phyloP scores from a whole-genome alignment of 139 green algal species.

The Pleodorina starrii region DNA sequence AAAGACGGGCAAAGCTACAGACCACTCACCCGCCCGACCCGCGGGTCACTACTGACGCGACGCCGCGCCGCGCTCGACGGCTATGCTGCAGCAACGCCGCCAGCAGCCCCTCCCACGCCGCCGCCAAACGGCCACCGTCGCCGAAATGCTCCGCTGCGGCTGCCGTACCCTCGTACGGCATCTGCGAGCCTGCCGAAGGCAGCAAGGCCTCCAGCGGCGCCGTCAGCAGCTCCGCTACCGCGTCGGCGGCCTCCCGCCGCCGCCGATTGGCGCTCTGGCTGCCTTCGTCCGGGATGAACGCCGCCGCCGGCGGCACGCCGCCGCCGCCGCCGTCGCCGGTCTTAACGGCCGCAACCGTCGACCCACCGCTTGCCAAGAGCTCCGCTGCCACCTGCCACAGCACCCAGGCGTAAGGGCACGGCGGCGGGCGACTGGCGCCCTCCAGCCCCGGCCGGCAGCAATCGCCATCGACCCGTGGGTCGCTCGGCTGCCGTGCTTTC shows the following conservation, averaged over 20 bases:
- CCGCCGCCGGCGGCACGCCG: neutral
- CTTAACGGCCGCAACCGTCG: neutral
- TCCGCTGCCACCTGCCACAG: constrained; percentile 1
- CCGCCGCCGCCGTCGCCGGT: neutral
- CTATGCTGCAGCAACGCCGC: neutral
- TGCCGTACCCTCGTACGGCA: neutral
- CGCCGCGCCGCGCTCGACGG: neutral
- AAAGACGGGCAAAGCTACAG: too few relatives aligned
- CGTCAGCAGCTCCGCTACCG: neutral
- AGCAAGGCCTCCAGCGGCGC: constrained; percentile 27
- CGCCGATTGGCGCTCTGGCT: neutral
- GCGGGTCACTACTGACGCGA: neutral
- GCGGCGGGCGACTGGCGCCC: neutral
- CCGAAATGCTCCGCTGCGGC: neutral
- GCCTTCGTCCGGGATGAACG: constrained; percentile 4
- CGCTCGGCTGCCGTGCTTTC: too few relatives aligned
- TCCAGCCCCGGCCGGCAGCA: too few relatives aligned
- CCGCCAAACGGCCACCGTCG: neutral
- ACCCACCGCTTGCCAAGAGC: neutral
- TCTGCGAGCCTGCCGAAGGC: neutral
- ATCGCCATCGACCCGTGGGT: too few relatives aligned
- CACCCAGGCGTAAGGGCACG: constrained; percentile 4
- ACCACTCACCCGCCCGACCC: neutral
- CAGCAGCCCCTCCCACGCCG: constrained; percentile 23
- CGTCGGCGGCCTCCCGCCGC: constrained; percentile 11